phyloP scores from a whole-genome alignment of 2,329 filamentous ascomycete species.

The Exophiala sideris region DNA sequence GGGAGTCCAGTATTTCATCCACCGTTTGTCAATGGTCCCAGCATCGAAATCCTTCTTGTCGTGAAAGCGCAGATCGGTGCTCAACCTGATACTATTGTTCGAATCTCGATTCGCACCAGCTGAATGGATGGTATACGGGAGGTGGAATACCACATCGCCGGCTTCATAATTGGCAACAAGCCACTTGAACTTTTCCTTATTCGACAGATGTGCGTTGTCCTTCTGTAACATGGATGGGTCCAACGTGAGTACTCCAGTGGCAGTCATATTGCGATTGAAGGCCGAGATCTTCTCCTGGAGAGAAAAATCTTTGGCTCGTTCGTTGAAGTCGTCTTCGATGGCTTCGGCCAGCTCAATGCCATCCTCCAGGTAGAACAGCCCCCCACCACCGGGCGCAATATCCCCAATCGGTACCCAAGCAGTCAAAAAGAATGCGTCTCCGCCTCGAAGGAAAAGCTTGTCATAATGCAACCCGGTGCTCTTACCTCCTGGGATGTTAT shows the following conservation, averaged over 20 bases:
- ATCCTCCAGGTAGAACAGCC: conserved; percentile 43
- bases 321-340: conserved; percentile 40
- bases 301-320: conserved; percentile 27
- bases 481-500: conserved; percentile 38
- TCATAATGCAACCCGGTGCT: conserved; percentile 44
- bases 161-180: conserved; percentile 37
- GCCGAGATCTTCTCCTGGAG: conserved; percentile 33
- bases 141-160: conserved; percentile 44
- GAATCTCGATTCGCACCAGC: conserved; percentile 30
- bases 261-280: conserved; percentile 33
- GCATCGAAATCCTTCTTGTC: conserved; percentile 29
- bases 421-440: conserved; percentile 34
- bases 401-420: conserved; percentile 41
- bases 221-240: conserved; percentile 10
- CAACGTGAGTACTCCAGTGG: conserved; percentile 26
- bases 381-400: conserved; percentile 35
- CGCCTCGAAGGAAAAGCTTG: conserved; percentile 40
- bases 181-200: conserved; percentile 28
- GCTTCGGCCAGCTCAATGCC: conserved; percentile 34
- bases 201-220: conserved; percentile 5
- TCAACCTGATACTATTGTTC: conserved; percentile 38
- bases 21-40: conserved; percentile 34
- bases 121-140: conserved; percentile 41
- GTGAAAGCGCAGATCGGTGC: conserved; percentile 44
- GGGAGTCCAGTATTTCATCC: conserved; percentile 39